A percentile compares a stretch with the other conserved stretches of the same genome.
Evolutionary conservation across 352 stramenopile species (phyloP).

Genomic region (Globisporangium emineosum): DNA sequence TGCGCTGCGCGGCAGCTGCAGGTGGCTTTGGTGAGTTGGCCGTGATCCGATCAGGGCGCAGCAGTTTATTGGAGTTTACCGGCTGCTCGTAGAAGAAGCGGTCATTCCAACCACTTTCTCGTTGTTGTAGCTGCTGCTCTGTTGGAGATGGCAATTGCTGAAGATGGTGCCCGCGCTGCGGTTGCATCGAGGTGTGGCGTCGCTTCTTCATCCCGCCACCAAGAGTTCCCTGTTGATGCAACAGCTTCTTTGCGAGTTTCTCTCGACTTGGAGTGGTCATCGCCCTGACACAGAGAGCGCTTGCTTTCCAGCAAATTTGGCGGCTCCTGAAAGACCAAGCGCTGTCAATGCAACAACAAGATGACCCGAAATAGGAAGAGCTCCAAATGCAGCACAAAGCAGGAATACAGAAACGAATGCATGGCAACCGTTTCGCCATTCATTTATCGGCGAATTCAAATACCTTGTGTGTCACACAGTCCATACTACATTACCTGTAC

Average conservation of each 20-base stretch:
- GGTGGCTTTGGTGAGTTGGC: constrained; percentile 22
- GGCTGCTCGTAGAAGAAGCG: constrained; percentile 61
- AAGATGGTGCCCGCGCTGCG: constrained; percentile 29
- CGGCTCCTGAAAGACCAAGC: not conserved
- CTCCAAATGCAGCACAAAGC: not conserved
- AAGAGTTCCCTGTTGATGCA: constrained; percentile 23
- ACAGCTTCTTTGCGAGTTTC: constrained; percentile 44
- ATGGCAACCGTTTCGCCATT: constrained; percentile 7
- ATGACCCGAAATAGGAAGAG: constrained; percentile 8
- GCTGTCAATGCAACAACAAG: constrained; percentile 7
- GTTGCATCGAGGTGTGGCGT: constrained; percentile 18
- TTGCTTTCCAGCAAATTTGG: constrained; percentile 10
- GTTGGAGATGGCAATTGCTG: constrained; percentile 39
- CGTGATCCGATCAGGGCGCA: constrained; percentile 22
- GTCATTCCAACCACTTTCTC: constrained; percentile 74
- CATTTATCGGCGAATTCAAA: not conserved
- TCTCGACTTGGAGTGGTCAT: constrained; percentile 47
- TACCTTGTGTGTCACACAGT: not conserved
- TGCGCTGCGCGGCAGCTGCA: constrained; percentile 5
- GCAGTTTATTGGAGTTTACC: constrained; percentile 43
- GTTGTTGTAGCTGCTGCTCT: constrained; percentile 50
- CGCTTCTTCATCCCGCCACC: constrained; percentile 17
- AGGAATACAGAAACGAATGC: constrained; percentile 9
- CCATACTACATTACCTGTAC: not conserved
- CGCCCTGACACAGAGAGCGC: not conserved